Evolutionary conservation across 495 filamentous ascomycete species (phyloP), one percentile per base, ranked within the genome.

Genomic region (Delitschia confertaspora): DNA sequence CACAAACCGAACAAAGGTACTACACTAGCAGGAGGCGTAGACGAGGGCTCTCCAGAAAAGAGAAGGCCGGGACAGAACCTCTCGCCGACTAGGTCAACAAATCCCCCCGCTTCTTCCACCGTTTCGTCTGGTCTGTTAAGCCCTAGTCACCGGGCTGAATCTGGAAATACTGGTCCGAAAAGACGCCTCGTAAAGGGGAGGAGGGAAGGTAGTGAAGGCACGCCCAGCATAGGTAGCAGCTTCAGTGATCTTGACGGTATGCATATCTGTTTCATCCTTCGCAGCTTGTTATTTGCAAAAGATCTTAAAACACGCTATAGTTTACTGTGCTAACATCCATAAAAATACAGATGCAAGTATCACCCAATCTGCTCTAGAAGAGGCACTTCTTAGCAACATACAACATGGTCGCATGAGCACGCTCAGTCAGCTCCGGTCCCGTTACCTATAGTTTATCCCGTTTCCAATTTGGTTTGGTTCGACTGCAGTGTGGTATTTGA

Each of bases 221-320:
- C 85, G 1, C 91, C 88, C 0, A 98, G 93, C 53, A 96, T 96
- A 83, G 87, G 89, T 1, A 95, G 88, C 58, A 95, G 88, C 60
- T 98, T 93, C 58, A 95, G 88, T 62, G 91, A 98, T 67, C 69
- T 98, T 20, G 93, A 96, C 62, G 87, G 85, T 89, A 71, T 49
- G 70, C n/a, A n/a, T n/a, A 29, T 29, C 7, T 29, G n/a, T 29
- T 13, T 7, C 26, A 7, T 29, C 13, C 26, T 7, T 29, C 13
- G n/a, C 13, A 7, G 26, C 13, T 13, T 29, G 7, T 29, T 13
- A 29, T 29, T 29, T 13, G 7, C 13, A 13, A 7, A 7, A 29
- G n/a, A 29, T 13, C 13, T 18, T 19, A 17, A 35, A 13, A 17
- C 9, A 17, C 3, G 10, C 32, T 19, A 9, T 26, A 16, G n/a